A percentile compares a stretch with the other conserved stretches of the same genome.
Conservation (phyloP, 2,329 filamentous ascomycete species). For the Boeremia lycopersici region DNA sequence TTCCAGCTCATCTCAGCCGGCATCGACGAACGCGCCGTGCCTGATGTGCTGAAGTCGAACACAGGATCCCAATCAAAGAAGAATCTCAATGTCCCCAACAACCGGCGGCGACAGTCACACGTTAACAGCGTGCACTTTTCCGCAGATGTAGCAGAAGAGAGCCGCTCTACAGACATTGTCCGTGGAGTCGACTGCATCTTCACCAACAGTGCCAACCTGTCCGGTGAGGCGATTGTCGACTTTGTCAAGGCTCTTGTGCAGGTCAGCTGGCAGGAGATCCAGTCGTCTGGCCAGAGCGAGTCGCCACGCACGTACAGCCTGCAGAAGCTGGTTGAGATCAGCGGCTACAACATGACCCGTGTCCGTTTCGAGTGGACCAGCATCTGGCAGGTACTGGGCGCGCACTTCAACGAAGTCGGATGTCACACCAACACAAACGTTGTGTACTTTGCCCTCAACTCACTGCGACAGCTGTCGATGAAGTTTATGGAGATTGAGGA, state of each 20-base stretch:
- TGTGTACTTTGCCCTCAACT: constrained; percentile 97
- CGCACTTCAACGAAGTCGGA: constrained; percentile 97
- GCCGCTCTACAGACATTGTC: constrained; percentile 89
- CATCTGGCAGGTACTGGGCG: constrained; percentile 96
- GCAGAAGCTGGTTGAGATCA: constrained; percentile 98
- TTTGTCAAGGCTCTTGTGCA: constrained; percentile 92
- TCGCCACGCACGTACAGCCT: constrained; percentile 95
- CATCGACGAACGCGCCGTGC: constrained; percentile 88
- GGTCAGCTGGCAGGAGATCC: constrained; percentile 99
- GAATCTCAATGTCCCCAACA: constrained; percentile 67
- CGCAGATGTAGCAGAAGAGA: constrained; percentile 86
- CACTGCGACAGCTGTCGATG: constrained; percentile 93
- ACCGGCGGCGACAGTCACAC: constrained; percentile 54
- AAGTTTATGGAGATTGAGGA: constrained; percentile 99
- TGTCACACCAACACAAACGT: constrained; percentile 96
- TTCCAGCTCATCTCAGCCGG: constrained; percentile 94
- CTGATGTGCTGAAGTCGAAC: constrained; percentile 80
- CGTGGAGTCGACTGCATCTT: constrained; percentile 95
- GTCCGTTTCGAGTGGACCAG: constrained; percentile 98
- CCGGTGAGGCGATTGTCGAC: constrained; percentile 91
- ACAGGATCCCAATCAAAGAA: constrained; percentile 69
- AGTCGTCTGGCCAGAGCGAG: constrained; percentile 93
- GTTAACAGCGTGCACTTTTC: constrained; percentile 60
- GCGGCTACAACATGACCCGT: constrained; percentile 99
- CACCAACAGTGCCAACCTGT: constrained; percentile 91